Evolutionary conservation across 805 yeast genomes (phyloP).

Genomic region (Kuraishia molischiana): DNA sequence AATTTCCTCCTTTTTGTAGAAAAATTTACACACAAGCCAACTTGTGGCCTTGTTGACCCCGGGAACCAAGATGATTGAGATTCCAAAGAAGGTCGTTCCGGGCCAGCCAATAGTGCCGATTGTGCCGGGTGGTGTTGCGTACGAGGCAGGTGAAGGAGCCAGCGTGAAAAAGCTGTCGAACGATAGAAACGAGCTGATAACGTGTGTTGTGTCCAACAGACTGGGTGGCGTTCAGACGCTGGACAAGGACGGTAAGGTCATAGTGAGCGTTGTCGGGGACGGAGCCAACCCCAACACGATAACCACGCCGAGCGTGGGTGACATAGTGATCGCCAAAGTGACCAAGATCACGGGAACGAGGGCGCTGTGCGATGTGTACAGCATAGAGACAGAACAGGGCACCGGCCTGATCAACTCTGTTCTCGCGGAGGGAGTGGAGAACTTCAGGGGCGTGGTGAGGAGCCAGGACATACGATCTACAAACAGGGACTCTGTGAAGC

Average conservation of each 20-base stretch:
- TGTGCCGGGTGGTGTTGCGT: conserved; percentile 26
- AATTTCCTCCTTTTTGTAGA: too few species aligned
- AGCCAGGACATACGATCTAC: conserved; percentile 86
- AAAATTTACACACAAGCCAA: too few species aligned
- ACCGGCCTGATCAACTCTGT: conserved; percentile 29
- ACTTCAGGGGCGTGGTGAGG: conserved; percentile 78
- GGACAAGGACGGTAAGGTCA: conserved; percentile 8
- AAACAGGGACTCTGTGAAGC: conserved; percentile 78
- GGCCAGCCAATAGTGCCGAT: conserved; percentile 71
- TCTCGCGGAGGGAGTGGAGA: conserved; percentile 76
- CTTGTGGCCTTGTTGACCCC: too few species aligned
- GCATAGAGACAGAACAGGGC: background rate
- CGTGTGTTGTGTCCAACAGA: conserved; percentile 43
- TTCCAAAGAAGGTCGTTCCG: conserved; percentile 40
- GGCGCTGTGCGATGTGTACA: conserved; percentile 1
- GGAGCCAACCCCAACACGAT: conserved; percentile 7
- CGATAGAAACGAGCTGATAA: conserved; percentile 31
- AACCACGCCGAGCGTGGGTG: conserved; percentile 75
- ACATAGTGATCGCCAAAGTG: conserved; percentile 69
- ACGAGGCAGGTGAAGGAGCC: conserved; percentile 58
- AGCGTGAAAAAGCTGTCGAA: conserved; percentile 34
- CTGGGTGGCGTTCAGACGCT: conserved; percentile 44
- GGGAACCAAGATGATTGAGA: background rate
- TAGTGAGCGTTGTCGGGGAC: conserved; percentile 8
- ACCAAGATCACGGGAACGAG: conserved; percentile 25